A percentile compares a stretch with the other conserved stretches of the same genome.
phyloP scores from a whole-genome alignment of 1,284 basidiomycete species.

The Amylostereum chailletii region DNA sequence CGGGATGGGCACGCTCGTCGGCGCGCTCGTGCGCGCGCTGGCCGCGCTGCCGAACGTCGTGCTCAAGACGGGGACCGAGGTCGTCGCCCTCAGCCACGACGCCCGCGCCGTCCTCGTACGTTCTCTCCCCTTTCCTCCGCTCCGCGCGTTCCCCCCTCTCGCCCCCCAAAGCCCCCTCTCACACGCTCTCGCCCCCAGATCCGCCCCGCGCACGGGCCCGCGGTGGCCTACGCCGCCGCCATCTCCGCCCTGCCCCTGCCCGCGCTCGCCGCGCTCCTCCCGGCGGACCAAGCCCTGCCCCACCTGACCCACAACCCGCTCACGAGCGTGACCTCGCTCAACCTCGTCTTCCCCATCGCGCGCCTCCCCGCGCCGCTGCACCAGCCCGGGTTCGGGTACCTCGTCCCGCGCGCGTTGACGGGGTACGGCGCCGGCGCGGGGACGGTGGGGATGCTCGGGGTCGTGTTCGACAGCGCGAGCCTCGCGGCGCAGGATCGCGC shows the following conservation, averaged over 20 bases:
- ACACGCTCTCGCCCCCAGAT: background rate
- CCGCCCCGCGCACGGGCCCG: background rate
- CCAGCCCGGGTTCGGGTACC: conserved; percentile 88
- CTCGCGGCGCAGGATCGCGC: conserved; percentile 60
- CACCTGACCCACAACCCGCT: conserved; percentile 48
- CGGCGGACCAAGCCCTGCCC: conserved; percentile 17
- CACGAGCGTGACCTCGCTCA: conserved; percentile 64
- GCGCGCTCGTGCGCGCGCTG: conserved; percentile 45
- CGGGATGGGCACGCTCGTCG: conserved; percentile 67
- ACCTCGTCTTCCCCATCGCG: conserved; percentile 61
- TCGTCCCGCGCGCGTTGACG: conserved; percentile 68
- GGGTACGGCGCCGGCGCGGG: conserved; percentile 33
- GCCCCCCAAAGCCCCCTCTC: no score
- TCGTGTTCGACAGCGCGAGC: conserved; percentile 78
- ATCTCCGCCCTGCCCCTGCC: conserved; percentile 70
- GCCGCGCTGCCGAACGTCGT: conserved; percentile 45
- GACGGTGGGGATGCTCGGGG: conserved; percentile 60
- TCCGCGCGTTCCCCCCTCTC: no score
- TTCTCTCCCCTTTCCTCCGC: no score
- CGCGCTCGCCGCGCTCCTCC: conserved; percentile 13
- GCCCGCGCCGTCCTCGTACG: conserved; percentile 16
- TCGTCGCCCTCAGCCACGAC: conserved; percentile 27
- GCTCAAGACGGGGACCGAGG: conserved; percentile 37
- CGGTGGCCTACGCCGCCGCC: conserved; percentile 26
- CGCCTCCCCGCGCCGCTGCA: conserved; percentile 42